Conservation (phyloP, 345 rosid genomes). For the Populus pruinosa region DNA sequence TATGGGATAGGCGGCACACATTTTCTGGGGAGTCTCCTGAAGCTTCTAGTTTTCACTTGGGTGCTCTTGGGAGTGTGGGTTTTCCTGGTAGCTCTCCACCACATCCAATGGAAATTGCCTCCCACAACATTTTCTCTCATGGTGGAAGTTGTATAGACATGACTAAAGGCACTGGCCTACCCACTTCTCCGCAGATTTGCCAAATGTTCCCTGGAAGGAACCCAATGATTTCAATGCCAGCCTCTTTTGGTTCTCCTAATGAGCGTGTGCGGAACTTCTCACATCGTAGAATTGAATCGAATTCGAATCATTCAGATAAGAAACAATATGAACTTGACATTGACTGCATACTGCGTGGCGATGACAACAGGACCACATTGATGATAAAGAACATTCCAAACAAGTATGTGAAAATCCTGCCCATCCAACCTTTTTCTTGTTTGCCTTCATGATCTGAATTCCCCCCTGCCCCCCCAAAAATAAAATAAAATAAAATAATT, state of each 20-base stretch:
- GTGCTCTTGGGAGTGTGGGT: constrained; percentile 64
- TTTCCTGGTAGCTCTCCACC: constrained; percentile 63
- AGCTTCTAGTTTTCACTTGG: constrained; percentile 65
- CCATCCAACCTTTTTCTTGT: neutral
- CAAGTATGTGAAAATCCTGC: constrained; percentile 48
- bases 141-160: constrained; percentile 66
- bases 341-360: constrained; percentile 76
- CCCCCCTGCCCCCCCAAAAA: too few species aligned
- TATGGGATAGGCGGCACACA: constrained; percentile 71
- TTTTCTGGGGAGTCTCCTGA: constrained; percentile 75
- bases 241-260: constrained; percentile 66
- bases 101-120: constrained; percentile 61
- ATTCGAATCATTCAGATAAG: constrained; percentile 61
- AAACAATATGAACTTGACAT: constrained; percentile 85
- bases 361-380: constrained; percentile 79
- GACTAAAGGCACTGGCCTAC: constrained; percentile 49
- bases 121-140: constrained; percentile 54
- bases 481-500: too few species aligned
- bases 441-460: neutral
- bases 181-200: constrained; percentile 66
- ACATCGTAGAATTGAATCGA: constrained; percentile 67
- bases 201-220: constrained; percentile 79
- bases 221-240: constrained; percentile 43
- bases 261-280: constrained; percentile 59
- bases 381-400: constrained; percentile 98